Percentiles rank a stretch among this genome's conserved stretches.
phyloP scores from a whole-genome alignment of 225 moss, liverwort and hornwort species.

The Antitrichia curtipendula region DNA sequence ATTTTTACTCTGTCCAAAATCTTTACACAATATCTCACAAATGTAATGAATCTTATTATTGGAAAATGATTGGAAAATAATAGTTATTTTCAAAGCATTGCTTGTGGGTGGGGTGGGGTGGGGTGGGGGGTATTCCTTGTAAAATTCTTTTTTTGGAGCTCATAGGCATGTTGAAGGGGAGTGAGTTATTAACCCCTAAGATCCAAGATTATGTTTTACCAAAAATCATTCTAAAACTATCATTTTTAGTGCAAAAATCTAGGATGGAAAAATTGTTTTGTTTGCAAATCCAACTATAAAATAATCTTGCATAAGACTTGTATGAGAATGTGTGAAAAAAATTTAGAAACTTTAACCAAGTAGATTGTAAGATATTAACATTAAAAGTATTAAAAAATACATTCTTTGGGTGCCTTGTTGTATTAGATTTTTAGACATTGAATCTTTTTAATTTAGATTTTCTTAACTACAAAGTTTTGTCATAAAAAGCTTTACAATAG shows the following conservation, averaged over 20 bases:
- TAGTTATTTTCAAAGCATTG: neutral
- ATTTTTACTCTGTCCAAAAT: no score
- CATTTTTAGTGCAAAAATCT: neutral
- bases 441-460: no score
- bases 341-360: rapidly evolving
- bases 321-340: neutral
- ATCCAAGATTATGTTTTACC: neutral
- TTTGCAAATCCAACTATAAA: neutral
- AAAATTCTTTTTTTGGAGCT: neutral
- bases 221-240: neutral
- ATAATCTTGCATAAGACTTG: neutral
- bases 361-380: neutral
- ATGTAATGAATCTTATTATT: no score
- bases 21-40: no score
- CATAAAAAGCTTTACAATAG: neutral
- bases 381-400: neutral
- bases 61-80: no score
- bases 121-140: rapidly evolving
- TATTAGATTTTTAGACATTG: neutral
- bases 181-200: neutral
- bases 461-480: neutral
- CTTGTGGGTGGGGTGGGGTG: no score
- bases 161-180: neutral
- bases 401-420: neutral
- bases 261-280: rapidly evolving